Conservation (phyloP, 306 rosid species). For the Rubus idaeus region DNA sequence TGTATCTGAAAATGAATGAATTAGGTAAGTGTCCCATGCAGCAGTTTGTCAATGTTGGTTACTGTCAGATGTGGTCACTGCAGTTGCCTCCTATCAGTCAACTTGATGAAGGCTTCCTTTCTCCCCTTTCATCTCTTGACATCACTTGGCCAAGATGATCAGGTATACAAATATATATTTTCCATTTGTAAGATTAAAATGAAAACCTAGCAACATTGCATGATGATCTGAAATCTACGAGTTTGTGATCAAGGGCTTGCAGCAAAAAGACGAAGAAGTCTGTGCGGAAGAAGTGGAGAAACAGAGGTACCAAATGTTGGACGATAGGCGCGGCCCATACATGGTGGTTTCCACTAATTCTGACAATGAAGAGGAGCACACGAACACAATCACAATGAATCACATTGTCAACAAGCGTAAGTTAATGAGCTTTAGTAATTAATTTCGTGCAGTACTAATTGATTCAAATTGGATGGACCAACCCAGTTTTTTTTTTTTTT, state of each 20-base stretch:
- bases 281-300: constrained; percentile 44
- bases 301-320: constrained; percentile 29
- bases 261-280: constrained; percentile 44
- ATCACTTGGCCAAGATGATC: constrained; percentile 51
- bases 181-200: too few relatives aligned
- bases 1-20: constrained; percentile 27
- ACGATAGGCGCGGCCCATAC: constrained; percentile 36
- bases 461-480: background rate
- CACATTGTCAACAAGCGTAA: constrained; percentile 73
- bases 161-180: constrained; percentile 24
- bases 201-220: background rate
- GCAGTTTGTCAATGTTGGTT: constrained; percentile 82
- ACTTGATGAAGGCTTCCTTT: constrained; percentile 83
- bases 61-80: constrained; percentile 96
- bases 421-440: background rate
- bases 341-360: constrained; percentile 43
- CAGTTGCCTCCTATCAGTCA: constrained; percentile 77
- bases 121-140: constrained; percentile 78
- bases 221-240: background rate
- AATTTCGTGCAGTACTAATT: background rate
- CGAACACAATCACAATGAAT: constrained; percentile 38
- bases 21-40: constrained; percentile 94
- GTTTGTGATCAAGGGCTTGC: background rate
- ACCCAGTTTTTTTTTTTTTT: background rate
- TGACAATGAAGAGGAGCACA: constrained; percentile 67